A percentile compares a stretch with the other conserved stretches of the same genome.
Conservation (phyloP, 805 yeast species). For the Komagataella pastoris region DNA sequence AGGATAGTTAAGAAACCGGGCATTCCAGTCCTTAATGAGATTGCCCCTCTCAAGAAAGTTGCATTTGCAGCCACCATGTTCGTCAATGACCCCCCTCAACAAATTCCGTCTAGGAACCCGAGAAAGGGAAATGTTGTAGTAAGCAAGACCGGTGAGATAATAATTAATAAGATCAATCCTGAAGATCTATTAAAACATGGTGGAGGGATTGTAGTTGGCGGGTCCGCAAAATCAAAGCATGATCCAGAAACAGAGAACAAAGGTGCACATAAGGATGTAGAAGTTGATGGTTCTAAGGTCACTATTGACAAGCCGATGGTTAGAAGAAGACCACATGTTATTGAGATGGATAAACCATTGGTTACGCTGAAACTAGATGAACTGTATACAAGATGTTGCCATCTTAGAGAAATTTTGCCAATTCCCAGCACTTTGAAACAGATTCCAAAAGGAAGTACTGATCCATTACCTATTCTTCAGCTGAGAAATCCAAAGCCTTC, state of each 20-base stretch:
- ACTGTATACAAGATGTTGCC: conserved; percentile 87
- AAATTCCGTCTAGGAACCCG: conserved; percentile 80
- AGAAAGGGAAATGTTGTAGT: conserved; percentile 58
- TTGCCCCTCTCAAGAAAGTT: conserved; percentile 43
- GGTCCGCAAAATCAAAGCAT: conserved; percentile 48
- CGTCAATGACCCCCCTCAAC: conserved; percentile 81
- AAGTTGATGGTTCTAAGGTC: conserved; percentile 12
- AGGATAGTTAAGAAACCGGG: conserved; percentile 15
- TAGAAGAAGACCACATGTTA: conserved; percentile 13
- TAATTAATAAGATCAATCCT: conserved; percentile 19
- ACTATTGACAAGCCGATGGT: conserved; percentile 64
- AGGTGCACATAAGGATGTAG: conserved; percentile 7
- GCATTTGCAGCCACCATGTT: conserved; percentile 68
- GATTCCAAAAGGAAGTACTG: conserved; percentile 61
- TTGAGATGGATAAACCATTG: conserved; percentile 19
- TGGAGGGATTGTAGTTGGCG: conserved; percentile 70
- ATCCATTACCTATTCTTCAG: conserved; percentile 61
- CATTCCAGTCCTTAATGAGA: conserved; percentile 11
- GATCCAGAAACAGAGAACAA: conserved; percentile 3
- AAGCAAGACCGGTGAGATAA: conserved; percentile 17
- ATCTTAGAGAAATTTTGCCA: conserved; percentile 80
- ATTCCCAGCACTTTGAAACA: conserved; percentile 83
- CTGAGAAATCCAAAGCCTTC: conserved; percentile 85
- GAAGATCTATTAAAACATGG: conserved; percentile 24
- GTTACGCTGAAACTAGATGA: conserved; percentile 41